phyloP scores from a whole-genome alignment of 495 filamentous ascomycete species.

The Echria macrotheca region DNA sequence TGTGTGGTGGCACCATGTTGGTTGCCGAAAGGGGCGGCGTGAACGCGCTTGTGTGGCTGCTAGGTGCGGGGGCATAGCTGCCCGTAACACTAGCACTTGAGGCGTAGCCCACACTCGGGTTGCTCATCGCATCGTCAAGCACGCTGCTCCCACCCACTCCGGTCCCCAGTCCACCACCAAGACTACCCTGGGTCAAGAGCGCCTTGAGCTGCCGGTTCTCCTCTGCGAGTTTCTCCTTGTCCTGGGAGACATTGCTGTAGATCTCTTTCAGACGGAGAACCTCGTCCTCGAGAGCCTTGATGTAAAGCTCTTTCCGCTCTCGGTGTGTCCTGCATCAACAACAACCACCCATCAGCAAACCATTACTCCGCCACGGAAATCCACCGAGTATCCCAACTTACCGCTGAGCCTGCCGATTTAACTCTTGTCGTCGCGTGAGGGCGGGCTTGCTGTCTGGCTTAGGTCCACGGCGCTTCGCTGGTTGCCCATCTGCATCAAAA shows the following conservation, averaged over 20 bases:
- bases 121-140: constrained; percentile 42
- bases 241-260: constrained; percentile 54
- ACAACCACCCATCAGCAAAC: background rate
- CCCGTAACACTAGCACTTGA: constrained; percentile 56
- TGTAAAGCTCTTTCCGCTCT: constrained; percentile 93
- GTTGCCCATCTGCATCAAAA: constrained; percentile 61
- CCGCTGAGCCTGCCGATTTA: constrained; percentile 96
- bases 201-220: constrained; percentile 76
- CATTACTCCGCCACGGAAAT: background rate
- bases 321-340: constrained; percentile 66
- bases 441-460: constrained; percentile 97
- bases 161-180: constrained; percentile 35
- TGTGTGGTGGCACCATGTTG: constrained; percentile 10
- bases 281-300: constrained; percentile 87
- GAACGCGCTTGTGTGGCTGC: constrained; percentile 38
- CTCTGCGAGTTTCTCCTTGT: constrained; percentile 59
- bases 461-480: constrained; percentile 83
- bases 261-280: constrained; percentile 66
- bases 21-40: constrained; percentile 38
- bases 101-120: constrained; percentile 42
- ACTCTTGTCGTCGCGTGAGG: constrained; percentile 84
- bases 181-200: constrained; percentile 67
- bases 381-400: constrained; percentile 33
- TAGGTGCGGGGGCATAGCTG: constrained; percentile 30
- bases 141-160: constrained; percentile 29